Percentiles rank a stretch among this genome's conserved stretches.
These are phyloP conservation scores for Psidium friedrichsthalianum DNA, from an alignment of 345 rosid genomes.

Conservation along the genomic window DNA sequence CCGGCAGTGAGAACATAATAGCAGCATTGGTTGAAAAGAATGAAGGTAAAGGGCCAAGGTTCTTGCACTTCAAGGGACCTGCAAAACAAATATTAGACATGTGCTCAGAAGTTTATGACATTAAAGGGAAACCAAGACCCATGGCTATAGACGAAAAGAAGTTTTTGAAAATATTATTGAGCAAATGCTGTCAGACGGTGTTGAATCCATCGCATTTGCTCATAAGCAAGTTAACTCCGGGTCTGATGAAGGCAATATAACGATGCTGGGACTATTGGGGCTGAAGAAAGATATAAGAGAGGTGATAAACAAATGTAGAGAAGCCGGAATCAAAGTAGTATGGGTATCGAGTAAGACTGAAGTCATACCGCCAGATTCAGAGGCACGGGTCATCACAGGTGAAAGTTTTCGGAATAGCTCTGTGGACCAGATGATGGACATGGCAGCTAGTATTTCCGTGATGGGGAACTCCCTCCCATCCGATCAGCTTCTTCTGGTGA, in stretches of 20 bases:
- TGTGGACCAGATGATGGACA: background rate
- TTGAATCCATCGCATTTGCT: background rate
- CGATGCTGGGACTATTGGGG: background rate
- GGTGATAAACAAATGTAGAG: background rate
- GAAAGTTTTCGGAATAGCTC: background rate
- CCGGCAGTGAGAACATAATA: background rate
- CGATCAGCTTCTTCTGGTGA: background rate
- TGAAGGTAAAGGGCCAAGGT: background rate
- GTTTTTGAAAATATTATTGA: background rate
- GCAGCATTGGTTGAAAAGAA: background rate
- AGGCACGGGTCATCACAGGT: background rate
- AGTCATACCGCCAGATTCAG: background rate
- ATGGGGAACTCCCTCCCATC: background rate
- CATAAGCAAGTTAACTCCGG: background rate
- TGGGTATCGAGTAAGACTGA: background rate
- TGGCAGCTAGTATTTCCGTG: background rate
- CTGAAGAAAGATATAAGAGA: background rate
- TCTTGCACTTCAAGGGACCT: background rate
- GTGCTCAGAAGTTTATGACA: background rate
- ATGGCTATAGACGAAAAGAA: background rate
- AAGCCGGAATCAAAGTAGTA: background rate
- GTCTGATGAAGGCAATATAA: background rate
- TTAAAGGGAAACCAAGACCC: background rate
- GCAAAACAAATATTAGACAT: background rate
- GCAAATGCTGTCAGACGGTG: background rate